Conservation (phyloP, 768 basidiomycete species). For the Mycena indigotica region DNA sequence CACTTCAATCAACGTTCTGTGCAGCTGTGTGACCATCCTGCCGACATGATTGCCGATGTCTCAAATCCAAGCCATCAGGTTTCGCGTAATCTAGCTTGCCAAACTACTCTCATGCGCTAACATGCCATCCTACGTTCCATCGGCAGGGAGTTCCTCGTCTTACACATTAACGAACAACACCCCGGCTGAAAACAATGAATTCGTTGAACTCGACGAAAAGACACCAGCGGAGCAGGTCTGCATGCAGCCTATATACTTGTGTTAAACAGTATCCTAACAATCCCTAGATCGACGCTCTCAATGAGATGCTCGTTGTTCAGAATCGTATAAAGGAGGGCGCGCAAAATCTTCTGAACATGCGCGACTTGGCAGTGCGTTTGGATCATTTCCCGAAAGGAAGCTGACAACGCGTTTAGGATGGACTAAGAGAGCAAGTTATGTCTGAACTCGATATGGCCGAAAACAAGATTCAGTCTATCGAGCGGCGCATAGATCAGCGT, state of each 20-base stretch:
- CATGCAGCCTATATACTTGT: no score
- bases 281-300: conserved; percentile 65
- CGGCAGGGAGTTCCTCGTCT: conserved; percentile 20
- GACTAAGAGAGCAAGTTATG: conserved; percentile 72
- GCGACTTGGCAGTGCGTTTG: conserved; percentile 19
- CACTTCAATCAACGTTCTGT: no score
- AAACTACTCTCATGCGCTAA: no score
- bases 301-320: conserved; percentile 71
- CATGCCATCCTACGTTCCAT: conserved; percentile 26
- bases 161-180: conserved; percentile 19
- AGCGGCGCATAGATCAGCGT: conserved; percentile 59
- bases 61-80: no score
- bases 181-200: conserved; percentile 26
- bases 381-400: conserved; percentile 10
- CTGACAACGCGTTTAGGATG: conserved; percentile 42
- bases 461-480: conserved; percentile 69
- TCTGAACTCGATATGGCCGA: conserved; percentile 77
- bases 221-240: conserved; percentile 48
- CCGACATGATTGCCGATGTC: no score
- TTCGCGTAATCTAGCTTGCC: no score
- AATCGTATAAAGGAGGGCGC: conserved; percentile 89
- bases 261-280: conserved; percentile 1
- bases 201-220: conserved; percentile 51
- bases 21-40: no score
- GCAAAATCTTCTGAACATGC: conserved; percentile 81